These are phyloP conservation scores for Epichloe gansuensis DNA, from an alignment of 2,329 filamentous ascomycete species.

Conservation along the genomic window DNA sequence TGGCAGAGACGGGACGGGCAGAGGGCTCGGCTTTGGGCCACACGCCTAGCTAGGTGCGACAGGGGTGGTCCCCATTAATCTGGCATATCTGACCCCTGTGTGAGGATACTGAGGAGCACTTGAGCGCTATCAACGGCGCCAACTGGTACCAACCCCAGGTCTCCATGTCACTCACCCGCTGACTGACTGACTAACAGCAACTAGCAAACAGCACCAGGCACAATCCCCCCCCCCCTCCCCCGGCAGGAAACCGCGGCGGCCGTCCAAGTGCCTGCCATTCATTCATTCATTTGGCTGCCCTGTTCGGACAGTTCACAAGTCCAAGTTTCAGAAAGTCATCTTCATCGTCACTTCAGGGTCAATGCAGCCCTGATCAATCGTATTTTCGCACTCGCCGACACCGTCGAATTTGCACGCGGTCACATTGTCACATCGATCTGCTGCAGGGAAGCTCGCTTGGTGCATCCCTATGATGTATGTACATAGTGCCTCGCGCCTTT, in stretches of 20 bases:
- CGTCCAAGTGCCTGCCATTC: too few relatives aligned
- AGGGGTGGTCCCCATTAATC: constrained; percentile 4
- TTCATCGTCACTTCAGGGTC: neutral
- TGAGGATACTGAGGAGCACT: neutral
- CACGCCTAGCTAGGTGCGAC: constrained; percentile 1
- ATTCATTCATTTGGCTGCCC: too few relatives aligned
- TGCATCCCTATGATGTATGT: neutral
- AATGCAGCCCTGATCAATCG: neutral
- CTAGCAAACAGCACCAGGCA: neutral
- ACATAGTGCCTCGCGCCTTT: constrained; percentile 5
- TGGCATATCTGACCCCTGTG: constrained; percentile 1
- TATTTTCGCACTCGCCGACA: neutral
- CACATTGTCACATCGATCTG: constrained; percentile 3
- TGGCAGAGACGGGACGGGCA: constrained; percentile 1
- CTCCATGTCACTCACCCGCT: neutral
- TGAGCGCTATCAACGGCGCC: constrained; percentile 2
- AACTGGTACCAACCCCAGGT: neutral
- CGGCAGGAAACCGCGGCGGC: neutral
- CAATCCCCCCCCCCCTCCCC: neutral
- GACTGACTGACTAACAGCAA: neutral
- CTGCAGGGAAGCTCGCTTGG: constrained; percentile 1
- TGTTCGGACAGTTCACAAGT: too few relatives aligned
- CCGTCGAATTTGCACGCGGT: neutral
- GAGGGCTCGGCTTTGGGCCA: constrained; percentile 3
- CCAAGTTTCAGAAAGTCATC: too few relatives aligned